These are phyloP conservation scores for Lactarius indigo DNA, from an alignment of 768 basidiomycete genomes.

Conservation along the genomic window DNA sequence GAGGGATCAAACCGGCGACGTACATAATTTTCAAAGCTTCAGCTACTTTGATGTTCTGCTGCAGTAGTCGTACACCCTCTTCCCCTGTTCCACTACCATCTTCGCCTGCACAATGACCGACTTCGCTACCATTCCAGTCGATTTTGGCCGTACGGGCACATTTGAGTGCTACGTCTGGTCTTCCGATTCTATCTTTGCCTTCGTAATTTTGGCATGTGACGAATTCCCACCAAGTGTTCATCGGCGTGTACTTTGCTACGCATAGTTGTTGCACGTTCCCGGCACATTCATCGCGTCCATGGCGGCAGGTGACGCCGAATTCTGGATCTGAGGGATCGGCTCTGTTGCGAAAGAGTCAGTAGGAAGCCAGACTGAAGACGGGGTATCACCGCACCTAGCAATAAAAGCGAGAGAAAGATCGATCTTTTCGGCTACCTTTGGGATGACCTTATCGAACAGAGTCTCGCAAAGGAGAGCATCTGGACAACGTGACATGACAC, in stretches of 20 bases:
- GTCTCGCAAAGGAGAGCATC: slow-evolving; percentile 82
- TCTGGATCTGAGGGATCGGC: slow-evolving; percentile 58
- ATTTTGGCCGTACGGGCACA: slow-evolving; percentile 65
- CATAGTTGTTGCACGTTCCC: slow-evolving; percentile 92
- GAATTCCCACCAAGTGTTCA: slow-evolving; percentile 76
- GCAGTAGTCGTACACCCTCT: slow-evolving; percentile 64
- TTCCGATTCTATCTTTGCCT: slow-evolving; percentile 61
- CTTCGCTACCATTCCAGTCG: slow-evolving; percentile 61
- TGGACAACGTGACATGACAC: slow-evolving; percentile 72
- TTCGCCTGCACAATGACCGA: slow-evolving; percentile 55
- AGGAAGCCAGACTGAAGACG: neutral
- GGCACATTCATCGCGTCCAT: slow-evolving; percentile 77
- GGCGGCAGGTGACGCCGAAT: slow-evolving; percentile 80
- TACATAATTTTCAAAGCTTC: slow-evolving; percentile 55
- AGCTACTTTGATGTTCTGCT: slow-evolving; percentile 50
- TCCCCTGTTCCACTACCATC: slow-evolving; percentile 58
- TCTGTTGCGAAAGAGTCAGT: slow-evolving; percentile 35
- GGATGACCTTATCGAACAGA: slow-evolving; percentile 68
- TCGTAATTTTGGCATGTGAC: slow-evolving; percentile 76
- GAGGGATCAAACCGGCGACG: slow-evolving; percentile 24
- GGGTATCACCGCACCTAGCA: slow-evolving; percentile 53
- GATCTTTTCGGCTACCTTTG: slow-evolving; percentile 58
- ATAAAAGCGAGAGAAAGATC: slow-evolving; percentile 70
- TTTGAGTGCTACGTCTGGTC: slow-evolving; percentile 53
- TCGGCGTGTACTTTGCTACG: slow-evolving; percentile 54